These are phyloP conservation scores for Cyamopsis tetragonoloba DNA, from an alignment of 306 rosid genomes.

Conservation along the genomic window DNA sequence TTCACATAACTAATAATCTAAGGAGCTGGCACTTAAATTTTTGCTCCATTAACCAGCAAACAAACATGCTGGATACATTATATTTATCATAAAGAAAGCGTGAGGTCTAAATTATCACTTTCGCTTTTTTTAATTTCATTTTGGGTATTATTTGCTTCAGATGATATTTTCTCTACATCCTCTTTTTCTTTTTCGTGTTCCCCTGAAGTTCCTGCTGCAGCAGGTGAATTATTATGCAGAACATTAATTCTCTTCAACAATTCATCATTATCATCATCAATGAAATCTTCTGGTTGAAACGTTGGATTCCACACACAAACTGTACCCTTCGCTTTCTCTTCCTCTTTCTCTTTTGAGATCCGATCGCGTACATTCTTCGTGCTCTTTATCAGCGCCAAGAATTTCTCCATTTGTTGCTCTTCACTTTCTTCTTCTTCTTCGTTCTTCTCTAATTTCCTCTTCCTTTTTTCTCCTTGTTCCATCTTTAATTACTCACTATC, in stretches of 20 bases:
- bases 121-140: neutral
- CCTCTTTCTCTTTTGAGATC: slow-evolving; percentile 17
- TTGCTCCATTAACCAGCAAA: no score
- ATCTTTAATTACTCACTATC: neutral
- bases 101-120: slow-evolving; percentile 41
- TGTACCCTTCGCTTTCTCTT: slow-evolving; percentile 19
- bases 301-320: slow-evolving; percentile 63
- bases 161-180: neutral
- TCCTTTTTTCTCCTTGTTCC: slow-evolving; percentile 52
- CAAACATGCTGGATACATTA: no score
- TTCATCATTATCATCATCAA: slow-evolving; percentile 17
- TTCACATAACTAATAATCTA: no score
- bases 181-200: neutral
- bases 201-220: slow-evolving; percentile 27
- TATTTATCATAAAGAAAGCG: slow-evolving; percentile 28
- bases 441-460: slow-evolving; percentile 41
- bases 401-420: slow-evolving; percentile 50
- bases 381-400: slow-evolving; percentile 59
- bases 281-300: slow-evolving; percentile 64
- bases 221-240: neutral
- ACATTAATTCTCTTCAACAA: neutral
- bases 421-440: slow-evolving; percentile 38
- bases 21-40: no score
- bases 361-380: slow-evolving; percentile 45
- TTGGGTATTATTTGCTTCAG: neutral